A percentile compares a stretch with the other conserved stretches of the same genome.
Evolutionary conservation across 805 yeast species (phyloP).

Genomic region (Candida xyloterini): DNA sequence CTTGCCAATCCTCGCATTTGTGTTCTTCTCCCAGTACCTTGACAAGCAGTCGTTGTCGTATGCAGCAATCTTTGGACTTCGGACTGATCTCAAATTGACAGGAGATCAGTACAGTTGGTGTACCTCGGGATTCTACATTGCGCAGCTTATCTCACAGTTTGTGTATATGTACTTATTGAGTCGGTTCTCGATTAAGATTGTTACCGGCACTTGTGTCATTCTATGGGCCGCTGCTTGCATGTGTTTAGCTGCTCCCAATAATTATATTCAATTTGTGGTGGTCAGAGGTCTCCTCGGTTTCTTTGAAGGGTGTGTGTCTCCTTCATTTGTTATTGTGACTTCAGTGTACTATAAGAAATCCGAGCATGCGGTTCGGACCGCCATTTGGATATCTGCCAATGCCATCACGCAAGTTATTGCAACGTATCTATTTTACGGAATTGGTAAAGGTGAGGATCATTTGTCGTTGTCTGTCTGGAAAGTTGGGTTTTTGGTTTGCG

Average conservation of each 20-base stretch:
- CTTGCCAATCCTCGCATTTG: constrained; percentile 35
- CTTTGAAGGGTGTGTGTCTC: constrained; percentile 43
- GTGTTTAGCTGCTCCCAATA: constrained; percentile 28
- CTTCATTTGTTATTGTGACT: constrained; percentile 49
- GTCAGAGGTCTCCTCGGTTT: constrained; percentile 50
- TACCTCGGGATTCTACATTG: constrained; percentile 44
- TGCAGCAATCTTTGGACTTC: constrained; percentile 38
- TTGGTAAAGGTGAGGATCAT: constrained; percentile 33
- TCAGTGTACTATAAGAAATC: constrained; percentile 50
- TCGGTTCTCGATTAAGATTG: constrained; percentile 49
- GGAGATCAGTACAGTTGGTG: constrained; percentile 43
- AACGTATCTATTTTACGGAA: constrained; percentile 44
- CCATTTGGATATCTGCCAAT: constrained; percentile 36
- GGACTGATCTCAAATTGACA: constrained; percentile 29
- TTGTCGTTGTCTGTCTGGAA: constrained; percentile 59
- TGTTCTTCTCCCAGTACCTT: constrained; percentile 38
- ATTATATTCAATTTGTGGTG: constrained; percentile 41
- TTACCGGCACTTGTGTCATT: constrained; percentile 43
- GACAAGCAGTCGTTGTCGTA: constrained; percentile 38
- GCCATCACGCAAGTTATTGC: constrained; percentile 46
- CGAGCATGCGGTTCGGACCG: constrained; percentile 41
- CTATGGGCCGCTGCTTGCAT: constrained; percentile 48
- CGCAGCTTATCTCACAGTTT: constrained; percentile 44
- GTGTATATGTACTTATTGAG: constrained; percentile 46
- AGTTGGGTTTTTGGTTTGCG: constrained; percentile 54